phyloP scores from a whole-genome alignment of 768 basidiomycete genomes.

The Boletus subparvulus region DNA sequence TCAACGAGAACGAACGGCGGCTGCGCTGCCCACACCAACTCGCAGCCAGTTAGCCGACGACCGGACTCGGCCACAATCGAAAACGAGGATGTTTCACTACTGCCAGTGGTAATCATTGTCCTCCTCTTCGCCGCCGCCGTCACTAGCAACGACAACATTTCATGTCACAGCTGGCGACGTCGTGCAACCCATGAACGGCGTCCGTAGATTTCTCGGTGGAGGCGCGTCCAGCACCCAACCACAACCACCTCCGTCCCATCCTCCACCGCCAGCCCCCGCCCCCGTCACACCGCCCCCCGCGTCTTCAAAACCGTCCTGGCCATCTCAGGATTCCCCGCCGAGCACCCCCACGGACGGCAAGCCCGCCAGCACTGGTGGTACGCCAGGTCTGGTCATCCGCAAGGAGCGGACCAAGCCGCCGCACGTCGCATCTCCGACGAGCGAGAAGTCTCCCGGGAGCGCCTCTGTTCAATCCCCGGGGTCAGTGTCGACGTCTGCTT shows the following conservation, averaged over 20 bases:
- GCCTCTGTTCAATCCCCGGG: slow-evolving; percentile 26
- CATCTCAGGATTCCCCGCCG: slow-evolving; percentile 42
- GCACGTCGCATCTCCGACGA: slow-evolving; percentile 21
- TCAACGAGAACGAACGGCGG: slow-evolving; percentile 10
- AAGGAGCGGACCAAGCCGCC: slow-evolving; percentile 46
- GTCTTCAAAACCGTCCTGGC: slow-evolving; percentile 44
- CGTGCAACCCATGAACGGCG: slow-evolving; percentile 59
- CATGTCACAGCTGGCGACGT: slow-evolving; percentile 22
- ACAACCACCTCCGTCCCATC: slow-evolving; percentile 18
- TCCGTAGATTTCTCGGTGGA: slow-evolving; percentile 59
- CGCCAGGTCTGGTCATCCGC: slow-evolving; percentile 45
- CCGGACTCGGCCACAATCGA: neutral
- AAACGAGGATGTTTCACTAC: neutral
- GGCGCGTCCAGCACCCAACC: slow-evolving; percentile 39
- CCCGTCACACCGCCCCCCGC: slow-evolving; percentile 22
- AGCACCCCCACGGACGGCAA: slow-evolving; percentile 28
- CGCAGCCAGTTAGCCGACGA: slow-evolving; percentile 1
- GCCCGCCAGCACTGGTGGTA: slow-evolving; percentile 13
- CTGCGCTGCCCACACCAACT: neutral
- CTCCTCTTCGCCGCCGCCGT: neutral
- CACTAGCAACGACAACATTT: slow-evolving; percentile 15
- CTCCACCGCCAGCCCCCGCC: slow-evolving; percentile 14
- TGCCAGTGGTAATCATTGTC: neutral
- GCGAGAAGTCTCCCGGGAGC: slow-evolving; percentile 26
- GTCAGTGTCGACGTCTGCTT: slow-evolving; percentile 23